Conservation (phyloP, 2,329 filamentous ascomycete genomes). For the Coleophoma eucalyptorum region DNA sequence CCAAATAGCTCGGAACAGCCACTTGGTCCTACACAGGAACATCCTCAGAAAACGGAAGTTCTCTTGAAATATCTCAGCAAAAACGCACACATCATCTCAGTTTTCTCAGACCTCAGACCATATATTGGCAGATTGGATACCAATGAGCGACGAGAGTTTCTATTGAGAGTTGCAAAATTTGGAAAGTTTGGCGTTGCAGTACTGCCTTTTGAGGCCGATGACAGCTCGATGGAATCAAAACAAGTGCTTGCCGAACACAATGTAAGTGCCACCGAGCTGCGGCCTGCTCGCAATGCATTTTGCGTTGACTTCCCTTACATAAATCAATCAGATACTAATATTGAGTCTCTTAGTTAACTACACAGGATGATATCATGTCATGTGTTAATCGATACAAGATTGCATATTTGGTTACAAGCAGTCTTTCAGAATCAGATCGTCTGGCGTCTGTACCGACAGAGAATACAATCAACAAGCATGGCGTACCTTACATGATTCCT, state of each 20-base stretch:
- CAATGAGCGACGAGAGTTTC: not conserved
- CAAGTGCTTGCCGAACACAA: not conserved
- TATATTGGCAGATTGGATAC: slow-evolving; percentile 14
- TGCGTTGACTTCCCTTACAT: not conserved
- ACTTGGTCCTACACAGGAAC: not conserved
- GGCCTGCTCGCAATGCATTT: not conserved
- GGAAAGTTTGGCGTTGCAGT: not conserved
- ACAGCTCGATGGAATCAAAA: not conserved
- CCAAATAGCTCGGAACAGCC: not conserved
- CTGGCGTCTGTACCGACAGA: slow-evolving; percentile 3
- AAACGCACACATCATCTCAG: slow-evolving; percentile 24
- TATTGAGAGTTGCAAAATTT: not conserved
- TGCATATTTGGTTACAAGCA: slow-evolving; percentile 19
- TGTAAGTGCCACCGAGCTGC: not conserved
- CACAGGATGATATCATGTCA: slow-evolving; percentile 16
- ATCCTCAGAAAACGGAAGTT: not conserved
- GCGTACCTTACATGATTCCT: too few relatives aligned
- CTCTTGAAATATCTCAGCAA: slow-evolving; percentile 22
- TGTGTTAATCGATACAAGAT: slow-evolving; percentile 23
- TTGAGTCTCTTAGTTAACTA: slow-evolving; percentile 12
- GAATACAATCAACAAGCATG: not conserved
- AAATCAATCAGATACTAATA: slow-evolving; percentile 1
- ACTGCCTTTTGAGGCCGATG: not conserved
- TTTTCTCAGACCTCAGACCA: slow-evolving; percentile 24
- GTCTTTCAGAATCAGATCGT: slow-evolving; percentile 17